Conservation (phyloP, 352 stramenopile species). For the Aphanomyces euteiches region DNA sequence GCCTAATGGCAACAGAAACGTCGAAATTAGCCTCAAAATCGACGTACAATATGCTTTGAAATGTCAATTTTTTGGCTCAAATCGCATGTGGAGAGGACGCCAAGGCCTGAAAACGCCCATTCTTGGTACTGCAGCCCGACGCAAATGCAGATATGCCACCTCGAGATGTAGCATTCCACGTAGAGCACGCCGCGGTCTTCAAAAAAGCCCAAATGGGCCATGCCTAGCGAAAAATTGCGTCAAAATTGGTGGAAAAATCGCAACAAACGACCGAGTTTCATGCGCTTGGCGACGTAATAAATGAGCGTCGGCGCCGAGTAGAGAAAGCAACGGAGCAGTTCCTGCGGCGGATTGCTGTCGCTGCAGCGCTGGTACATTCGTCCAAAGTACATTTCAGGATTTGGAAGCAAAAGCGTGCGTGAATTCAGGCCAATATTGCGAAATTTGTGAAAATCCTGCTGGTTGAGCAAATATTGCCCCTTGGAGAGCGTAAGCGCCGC, state of each 20-base stretch:
- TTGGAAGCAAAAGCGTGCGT: background rate
- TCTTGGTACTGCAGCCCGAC: constrained; percentile 23
- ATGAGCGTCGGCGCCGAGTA: constrained; percentile 12
- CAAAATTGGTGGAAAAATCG: background rate
- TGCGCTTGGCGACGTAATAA: constrained; percentile 26
- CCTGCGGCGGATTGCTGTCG: constrained; percentile 4
- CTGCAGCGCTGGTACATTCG: constrained; percentile 26
- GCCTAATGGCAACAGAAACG: constrained; percentile 2
- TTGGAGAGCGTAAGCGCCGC: background rate
- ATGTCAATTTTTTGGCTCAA: constrained; percentile 14
- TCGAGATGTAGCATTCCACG: constrained; percentile 24
- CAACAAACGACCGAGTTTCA: constrained; percentile 12
- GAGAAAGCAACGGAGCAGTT: constrained; percentile 16
- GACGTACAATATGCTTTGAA: constrained; percentile 25
- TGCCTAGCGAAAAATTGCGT: background rate
- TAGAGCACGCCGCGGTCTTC: constrained; percentile 28
- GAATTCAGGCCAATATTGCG: constrained; percentile 17
- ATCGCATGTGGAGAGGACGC: background rate
- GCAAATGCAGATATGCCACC: constrained; percentile 27
- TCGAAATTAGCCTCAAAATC: background rate
- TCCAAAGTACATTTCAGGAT: constrained; percentile 22
- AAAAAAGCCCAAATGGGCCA: constrained; percentile 27
- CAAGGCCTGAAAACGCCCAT: constrained; percentile 11
- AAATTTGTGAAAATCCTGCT: constrained; percentile 14
- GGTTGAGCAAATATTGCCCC: constrained; percentile 12